These are phyloP conservation scores for Leccinum uliginosum DNA, from an alignment of 768 basidiomycete genomes.

Conservation along the genomic window DNA sequence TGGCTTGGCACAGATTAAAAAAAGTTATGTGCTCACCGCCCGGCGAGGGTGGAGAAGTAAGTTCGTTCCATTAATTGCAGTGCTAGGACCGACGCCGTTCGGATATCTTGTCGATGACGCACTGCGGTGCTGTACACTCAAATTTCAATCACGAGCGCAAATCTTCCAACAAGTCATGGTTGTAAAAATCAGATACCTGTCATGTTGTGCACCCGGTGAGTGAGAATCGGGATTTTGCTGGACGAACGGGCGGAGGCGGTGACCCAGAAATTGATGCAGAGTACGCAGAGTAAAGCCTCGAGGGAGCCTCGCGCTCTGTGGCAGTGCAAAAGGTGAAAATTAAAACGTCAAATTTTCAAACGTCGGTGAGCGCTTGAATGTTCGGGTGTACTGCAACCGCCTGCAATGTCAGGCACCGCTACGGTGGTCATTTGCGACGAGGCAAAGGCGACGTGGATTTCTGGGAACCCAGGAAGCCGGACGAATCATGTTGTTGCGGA, in stretches of 20 bases:
- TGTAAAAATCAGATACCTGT: not conserved
- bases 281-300: conserved; percentile 18
- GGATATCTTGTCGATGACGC: conserved; percentile 5
- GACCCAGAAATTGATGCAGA: not conserved
- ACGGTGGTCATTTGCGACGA: conserved; percentile 12
- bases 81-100: conserved; percentile 11
- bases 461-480: not conserved
- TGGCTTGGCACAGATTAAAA: conserved; percentile 14
- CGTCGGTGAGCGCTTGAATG: conserved; percentile 2
- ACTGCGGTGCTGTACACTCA: conserved; percentile 12
- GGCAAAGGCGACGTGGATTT: conserved; percentile 17
- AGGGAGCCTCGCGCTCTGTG: conserved; percentile 23
- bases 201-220: conserved; percentile 2
- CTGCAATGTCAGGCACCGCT: conserved; percentile 10
- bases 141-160: not conserved
- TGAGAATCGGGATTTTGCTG: not conserved
- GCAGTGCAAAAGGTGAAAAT: conserved; percentile 16
- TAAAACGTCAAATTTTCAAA: not conserved
- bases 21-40: conserved; percentile 6
- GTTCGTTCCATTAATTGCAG: conserved; percentile 18
- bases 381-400: conserved; percentile 10
- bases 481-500: not conserved
- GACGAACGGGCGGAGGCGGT: not conserved
- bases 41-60: conserved; percentile 12
- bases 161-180: not conserved